phyloP scores from a whole-genome alignment of 805 yeast species.

The Yarrowia sp. region DNA sequence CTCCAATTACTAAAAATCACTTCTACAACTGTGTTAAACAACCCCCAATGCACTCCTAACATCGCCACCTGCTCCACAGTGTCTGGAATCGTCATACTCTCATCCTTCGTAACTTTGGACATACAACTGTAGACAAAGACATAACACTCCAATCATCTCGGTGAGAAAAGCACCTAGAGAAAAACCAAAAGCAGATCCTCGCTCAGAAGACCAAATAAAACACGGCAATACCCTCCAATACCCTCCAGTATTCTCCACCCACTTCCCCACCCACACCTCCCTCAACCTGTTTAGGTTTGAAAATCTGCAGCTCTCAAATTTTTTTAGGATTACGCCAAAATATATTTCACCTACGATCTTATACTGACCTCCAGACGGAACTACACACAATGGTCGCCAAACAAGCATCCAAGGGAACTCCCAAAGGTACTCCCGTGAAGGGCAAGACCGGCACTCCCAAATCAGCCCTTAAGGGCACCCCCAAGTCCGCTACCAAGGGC shows the following conservation, averaged over 20 bases:
- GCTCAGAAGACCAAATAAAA: no score
- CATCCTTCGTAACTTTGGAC: no score
- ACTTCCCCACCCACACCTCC: neutral
- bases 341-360: constrained; percentile 22
- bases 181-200: no score
- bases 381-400: constrained; percentile 6
- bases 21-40: no score
- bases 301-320: constrained; percentile 34
- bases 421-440: constrained; percentile 28
- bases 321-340: constrained; percentile 14
- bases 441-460: constrained; percentile 8
- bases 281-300: constrained; percentile 9
- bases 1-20: no score
- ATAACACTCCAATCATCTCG: neutral
- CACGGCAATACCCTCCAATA: no score
- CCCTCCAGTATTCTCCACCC: neutral
- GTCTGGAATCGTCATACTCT: no score
- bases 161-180: neutral
- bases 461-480: constrained; percentile 11
- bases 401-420: constrained; percentile 22
- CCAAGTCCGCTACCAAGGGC: constrained; percentile 16
- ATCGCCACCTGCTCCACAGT: no score
- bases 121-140: no score
- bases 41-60: no score
- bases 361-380: neutral